phyloP scores from a whole-genome alignment of 768 basidiomycete genomes.

The Tricholoma sp. region DNA sequence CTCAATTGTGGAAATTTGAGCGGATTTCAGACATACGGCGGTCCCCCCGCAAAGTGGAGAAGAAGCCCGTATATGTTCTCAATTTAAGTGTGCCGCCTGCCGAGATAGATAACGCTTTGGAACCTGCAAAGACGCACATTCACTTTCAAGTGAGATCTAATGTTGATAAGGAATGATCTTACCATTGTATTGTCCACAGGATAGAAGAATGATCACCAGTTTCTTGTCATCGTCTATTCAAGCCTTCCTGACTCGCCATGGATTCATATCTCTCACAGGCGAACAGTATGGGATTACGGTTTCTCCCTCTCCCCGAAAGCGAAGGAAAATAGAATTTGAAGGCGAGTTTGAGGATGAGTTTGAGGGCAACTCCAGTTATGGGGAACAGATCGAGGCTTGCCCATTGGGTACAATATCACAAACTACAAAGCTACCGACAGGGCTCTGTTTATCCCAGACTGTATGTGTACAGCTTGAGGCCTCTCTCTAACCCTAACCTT shows the following conservation, averaged over 20 bases:
- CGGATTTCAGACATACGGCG: constrained; percentile 47
- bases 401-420: background rate
- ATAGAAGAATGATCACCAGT: constrained; percentile 46
- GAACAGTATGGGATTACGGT: background rate
- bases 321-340: constrained; percentile 35
- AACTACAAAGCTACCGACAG: background rate
- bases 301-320: constrained; percentile 44
- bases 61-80: constrained; percentile 79
- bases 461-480: constrained; percentile 1
- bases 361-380: constrained; percentile 31
- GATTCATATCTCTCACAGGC: constrained; percentile 38
- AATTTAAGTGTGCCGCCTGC: constrained; percentile 62
- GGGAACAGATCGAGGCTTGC: constrained; percentile 19
- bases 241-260: constrained; percentile 58
- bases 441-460: background rate
- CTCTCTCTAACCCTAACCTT: background rate
- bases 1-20: background rate
- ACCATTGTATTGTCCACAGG: constrained; percentile 33
- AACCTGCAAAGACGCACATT: constrained; percentile 68
- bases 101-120: constrained; percentile 72
- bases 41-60: constrained; percentile 75
- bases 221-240: constrained; percentile 58
- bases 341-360: no score
- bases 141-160: constrained; percentile 54
- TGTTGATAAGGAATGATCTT: constrained; percentile 2